Conservation (phyloP, 2,329 filamentous ascomycete genomes). For the Colletotrichum orbiculare region DNA sequence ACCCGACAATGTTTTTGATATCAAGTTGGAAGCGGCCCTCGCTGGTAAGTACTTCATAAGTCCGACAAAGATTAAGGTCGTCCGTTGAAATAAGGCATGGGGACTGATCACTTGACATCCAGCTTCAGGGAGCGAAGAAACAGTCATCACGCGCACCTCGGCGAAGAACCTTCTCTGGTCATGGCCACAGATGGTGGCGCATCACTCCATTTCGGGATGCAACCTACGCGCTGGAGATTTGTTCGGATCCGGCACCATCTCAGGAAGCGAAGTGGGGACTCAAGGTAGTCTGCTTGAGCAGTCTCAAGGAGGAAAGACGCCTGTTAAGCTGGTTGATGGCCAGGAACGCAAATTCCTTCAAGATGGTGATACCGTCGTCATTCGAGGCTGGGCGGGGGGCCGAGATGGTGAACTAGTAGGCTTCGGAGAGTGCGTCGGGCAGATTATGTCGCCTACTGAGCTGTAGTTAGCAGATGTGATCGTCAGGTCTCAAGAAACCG, state of each 20-base stretch:
- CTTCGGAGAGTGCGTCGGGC: conserved; percentile 79
- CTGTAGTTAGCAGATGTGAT: not conserved
- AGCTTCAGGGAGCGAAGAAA: conserved; percentile 42
- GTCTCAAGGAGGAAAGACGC: conserved; percentile 73
- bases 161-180: conserved; percentile 75
- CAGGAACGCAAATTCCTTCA: conserved; percentile 77
- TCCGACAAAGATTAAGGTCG: too few species aligned
- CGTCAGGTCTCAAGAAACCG: too few species aligned
- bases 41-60: conserved; percentile 46
- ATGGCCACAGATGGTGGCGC: conserved; percentile 85
- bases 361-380: conserved; percentile 76
- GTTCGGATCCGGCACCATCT: conserved; percentile 81
- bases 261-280: conserved; percentile 70
- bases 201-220: conserved; percentile 83
- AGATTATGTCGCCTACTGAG: conserved; percentile 52
- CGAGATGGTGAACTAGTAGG: conserved; percentile 74
- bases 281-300: conserved; percentile 79
- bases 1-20: conserved; percentile 49
- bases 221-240: conserved; percentile 79
- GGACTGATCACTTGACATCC: not conserved
- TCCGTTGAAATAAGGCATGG: too few species aligned
- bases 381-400: conserved; percentile 75
- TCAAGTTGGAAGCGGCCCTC: conserved; percentile 51
- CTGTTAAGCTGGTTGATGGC: conserved; percentile 70
- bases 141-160: conserved; percentile 50